These are phyloP conservation scores for Verticillium dahliae DNA, from an alignment of 2,329 filamentous ascomycete species.

Conservation along the genomic window DNA sequence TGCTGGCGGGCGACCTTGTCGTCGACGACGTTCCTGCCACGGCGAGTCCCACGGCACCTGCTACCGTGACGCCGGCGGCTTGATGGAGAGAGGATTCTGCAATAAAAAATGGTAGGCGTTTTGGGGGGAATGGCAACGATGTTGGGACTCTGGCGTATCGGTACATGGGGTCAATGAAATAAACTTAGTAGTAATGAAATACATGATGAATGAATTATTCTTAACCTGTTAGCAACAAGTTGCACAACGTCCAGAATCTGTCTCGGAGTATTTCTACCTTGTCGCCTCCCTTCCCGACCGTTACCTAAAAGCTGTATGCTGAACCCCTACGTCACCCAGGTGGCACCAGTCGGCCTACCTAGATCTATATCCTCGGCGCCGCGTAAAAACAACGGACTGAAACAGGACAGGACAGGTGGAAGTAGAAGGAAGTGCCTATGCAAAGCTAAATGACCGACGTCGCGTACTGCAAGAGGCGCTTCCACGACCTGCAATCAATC, in stretches of 20 bases:
- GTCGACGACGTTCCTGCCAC: constrained; percentile 4
- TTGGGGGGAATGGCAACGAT: no score
- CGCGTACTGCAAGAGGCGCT: neutral
- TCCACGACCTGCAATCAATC: neutral
- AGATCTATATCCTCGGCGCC: neutral
- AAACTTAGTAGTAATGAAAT: no score
- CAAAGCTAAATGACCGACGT: neutral
- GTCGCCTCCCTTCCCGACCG: no score
- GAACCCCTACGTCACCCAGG: neutral
- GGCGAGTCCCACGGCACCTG: neutral
- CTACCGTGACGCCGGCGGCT: neutral
- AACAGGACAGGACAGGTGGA: neutral
- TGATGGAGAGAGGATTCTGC: neutral
- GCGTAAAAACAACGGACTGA: neutral
- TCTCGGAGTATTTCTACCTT: no score
- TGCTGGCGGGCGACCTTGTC: constrained; percentile 6
- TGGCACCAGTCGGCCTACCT: neutral
- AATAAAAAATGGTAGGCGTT: neutral
- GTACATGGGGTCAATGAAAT: no score
- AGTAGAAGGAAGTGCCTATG: neutral
- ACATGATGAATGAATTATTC: no score
- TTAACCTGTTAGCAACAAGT: no score
- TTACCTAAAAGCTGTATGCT: no score
- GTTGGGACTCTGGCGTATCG: no score
- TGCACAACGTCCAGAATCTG: no score